Conservation (phyloP, 2,329 filamentous ascomycete species). For the Lachnellula suecica region DNA sequence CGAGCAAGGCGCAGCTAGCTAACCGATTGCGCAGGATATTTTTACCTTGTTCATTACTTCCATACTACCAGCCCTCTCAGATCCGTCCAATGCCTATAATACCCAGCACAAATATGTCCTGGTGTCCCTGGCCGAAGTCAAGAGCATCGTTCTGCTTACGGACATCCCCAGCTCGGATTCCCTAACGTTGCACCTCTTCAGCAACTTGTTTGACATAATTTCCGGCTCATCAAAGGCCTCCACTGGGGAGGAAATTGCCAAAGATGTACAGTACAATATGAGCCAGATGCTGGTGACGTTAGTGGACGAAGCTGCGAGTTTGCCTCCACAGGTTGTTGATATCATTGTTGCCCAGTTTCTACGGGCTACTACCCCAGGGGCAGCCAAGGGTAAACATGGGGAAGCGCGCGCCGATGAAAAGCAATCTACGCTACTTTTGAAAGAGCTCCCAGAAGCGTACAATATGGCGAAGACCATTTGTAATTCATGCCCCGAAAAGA, state of each 20-base stretch:
- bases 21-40: slow-evolving; percentile 67
- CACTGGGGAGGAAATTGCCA: slow-evolving; percentile 79
- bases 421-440: slow-evolving; percentile 80
- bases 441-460: slow-evolving; percentile 89
- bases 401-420: slow-evolving; percentile 64
- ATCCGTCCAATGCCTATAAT: slow-evolving; percentile 88
- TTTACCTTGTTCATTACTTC: slow-evolving; percentile 85
- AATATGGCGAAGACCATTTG: slow-evolving; percentile 96
- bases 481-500: slow-evolving; percentile 85
- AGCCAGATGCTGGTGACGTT: slow-evolving; percentile 80
- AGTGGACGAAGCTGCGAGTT: slow-evolving; percentile 78
- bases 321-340: slow-evolving; percentile 83
- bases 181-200: slow-evolving; percentile 80
- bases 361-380: slow-evolving; percentile 72
- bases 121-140: slow-evolving; percentile 84
- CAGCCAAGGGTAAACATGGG: slow-evolving; percentile 49
- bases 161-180: slow-evolving; percentile 82
- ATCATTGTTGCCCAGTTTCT: slow-evolving; percentile 95
- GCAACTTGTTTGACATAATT: slow-evolving; percentile 87
- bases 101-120: slow-evolving; percentile 91
- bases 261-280: slow-evolving; percentile 93
- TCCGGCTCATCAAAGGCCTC: slow-evolving; percentile 73
- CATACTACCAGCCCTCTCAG: slow-evolving; percentile 80
- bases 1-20: slow-evolving; percentile 14
- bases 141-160: slow-evolving; percentile 88